Evolutionary conservation across 2,329 filamentous ascomycete genomes (phyloP), one percentile per base, ranked within the genome.

Genomic region (Exophiala viscosa): DNA sequence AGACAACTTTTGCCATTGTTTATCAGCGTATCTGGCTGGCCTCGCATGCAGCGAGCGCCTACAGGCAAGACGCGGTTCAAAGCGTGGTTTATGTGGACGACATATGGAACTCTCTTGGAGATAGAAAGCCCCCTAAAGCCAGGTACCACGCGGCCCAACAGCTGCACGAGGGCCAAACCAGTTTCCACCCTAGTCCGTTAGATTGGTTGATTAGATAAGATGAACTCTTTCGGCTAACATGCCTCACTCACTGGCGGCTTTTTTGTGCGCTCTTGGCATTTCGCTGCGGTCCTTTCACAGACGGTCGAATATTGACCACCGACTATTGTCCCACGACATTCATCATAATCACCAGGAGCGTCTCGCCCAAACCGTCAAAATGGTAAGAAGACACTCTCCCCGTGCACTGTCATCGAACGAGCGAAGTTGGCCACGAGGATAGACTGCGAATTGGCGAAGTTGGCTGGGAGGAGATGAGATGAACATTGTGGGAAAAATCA

Each of bases 1-100:
- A 65, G 9, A 53, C 59, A 31, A 66, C 55, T 43, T 62, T 62
- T 14, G 65, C 65, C 65, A 66, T 66, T 32, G 13, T 28, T 38
- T 28, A 33, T 8, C 10, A 8, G 35, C 41, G 18, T 20, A 17
- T 2, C 2, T 28, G 23, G 23, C 23, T 28, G 23, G 23, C 2
- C 23, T 28, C 23, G 23, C 23, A 28, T 28, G 23, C 23, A 28
- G 23, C 23, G 23, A 28, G 23, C 23, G 23, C 23, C 23, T 28
- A 28, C 23, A 28, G 23, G 23, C 23, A 28, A 28, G 23, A 28
- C 2, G 8, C 23, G 23, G 23, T 28, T 28, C 3, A 4, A 1
- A 28, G 2, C 3, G 23, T 28, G 23, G 23, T 28, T 28, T 28
- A 28, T 7, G 23, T 28, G 5, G 23, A 28, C 23, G 23, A 28